phyloP scores from a whole-genome alignment of 1,284 basidiomycete genomes.

The Testicularia cyperi region DNA sequence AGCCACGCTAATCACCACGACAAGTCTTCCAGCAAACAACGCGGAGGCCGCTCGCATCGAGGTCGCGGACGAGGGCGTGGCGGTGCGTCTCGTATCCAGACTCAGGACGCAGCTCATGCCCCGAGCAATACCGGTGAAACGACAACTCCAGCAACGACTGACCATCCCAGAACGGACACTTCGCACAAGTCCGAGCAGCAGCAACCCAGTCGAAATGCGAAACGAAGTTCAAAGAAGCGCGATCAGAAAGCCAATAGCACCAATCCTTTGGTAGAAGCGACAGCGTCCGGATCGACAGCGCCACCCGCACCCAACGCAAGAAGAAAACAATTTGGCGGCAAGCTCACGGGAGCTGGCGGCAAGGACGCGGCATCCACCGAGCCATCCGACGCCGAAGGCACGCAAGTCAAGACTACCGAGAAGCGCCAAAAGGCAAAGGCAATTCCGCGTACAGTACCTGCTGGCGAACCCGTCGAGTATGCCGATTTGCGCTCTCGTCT shows the following conservation, averaged over 20 bases:
- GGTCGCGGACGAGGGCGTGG: not conserved
- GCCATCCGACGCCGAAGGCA: not conserved
- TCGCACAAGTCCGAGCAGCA: no score
- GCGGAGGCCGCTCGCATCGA: not conserved
- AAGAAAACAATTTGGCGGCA: constrained; percentile 37
- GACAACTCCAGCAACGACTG: no score
- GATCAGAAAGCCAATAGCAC: no score
- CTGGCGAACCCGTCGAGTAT: constrained; percentile 37
- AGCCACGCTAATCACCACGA: not conserved
- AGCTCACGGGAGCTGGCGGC: constrained; percentile 21
- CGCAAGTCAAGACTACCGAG: not conserved
- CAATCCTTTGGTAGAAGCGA: no score
- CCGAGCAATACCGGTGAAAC: no score
- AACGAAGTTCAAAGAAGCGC: no score
- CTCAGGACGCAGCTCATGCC: not conserved
- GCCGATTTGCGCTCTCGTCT: constrained; percentile 54
- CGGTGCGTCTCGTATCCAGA: not conserved
- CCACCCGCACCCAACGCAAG: no score
- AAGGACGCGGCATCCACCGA: not conserved
- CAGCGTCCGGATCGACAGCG: no score
- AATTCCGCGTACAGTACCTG: not conserved
- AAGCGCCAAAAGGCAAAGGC: not conserved
- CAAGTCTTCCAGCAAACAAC: not conserved
- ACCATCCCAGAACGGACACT: no score
- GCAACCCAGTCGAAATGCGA: no score